Conservation (phyloP, 495 filamentous ascomycete species). For the Penicillium angulare region DNA sequence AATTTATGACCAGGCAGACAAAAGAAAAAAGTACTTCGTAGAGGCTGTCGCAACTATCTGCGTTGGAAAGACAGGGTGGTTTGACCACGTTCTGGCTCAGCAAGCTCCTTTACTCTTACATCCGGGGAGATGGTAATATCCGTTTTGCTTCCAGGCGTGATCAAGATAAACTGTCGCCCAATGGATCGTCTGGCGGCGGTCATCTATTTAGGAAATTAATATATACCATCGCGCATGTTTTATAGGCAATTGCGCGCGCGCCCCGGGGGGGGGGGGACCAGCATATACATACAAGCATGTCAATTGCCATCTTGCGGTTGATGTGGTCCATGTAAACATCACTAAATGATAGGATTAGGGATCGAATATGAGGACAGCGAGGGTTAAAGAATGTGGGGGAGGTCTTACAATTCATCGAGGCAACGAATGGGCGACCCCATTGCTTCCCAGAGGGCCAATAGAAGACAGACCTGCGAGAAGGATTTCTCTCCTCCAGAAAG, state of each 20-base stretch:
- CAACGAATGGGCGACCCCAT: conserved; percentile 95
- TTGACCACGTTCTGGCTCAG: conserved; percentile 59
- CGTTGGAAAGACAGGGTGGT: conserved; percentile 33
- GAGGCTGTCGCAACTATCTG: conserved; percentile 2
- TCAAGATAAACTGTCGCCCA: conserved; percentile 92
- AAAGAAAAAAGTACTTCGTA: neutral
- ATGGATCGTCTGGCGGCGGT: conserved; percentile 78
- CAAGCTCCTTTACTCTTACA: conserved; percentile 81
- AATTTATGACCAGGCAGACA: neutral
- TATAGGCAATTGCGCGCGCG: too few species aligned
- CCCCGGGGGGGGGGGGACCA: neutral
- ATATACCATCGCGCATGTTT: neutral
- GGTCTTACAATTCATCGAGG: conserved; percentile 91
- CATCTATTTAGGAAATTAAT: conserved; percentile 54
- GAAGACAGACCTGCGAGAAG: conserved; percentile 91
- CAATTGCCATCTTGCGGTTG: conserved; percentile 89
- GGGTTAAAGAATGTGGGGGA: too few species aligned
- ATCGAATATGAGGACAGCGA: neutral
- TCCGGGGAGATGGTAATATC: conserved; percentile 69
- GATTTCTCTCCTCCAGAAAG: conserved; percentile 96
- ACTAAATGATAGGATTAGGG: conserved; percentile 37
- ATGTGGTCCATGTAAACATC: conserved; percentile 99
- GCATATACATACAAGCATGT: conserved; percentile 77
- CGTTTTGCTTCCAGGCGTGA: conserved; percentile 85
- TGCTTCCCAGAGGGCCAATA: conserved; percentile 93